Evolutionary conservation across 208 protist species (phyloP).

Genomic region (Naegleria fowleri): DNA sequence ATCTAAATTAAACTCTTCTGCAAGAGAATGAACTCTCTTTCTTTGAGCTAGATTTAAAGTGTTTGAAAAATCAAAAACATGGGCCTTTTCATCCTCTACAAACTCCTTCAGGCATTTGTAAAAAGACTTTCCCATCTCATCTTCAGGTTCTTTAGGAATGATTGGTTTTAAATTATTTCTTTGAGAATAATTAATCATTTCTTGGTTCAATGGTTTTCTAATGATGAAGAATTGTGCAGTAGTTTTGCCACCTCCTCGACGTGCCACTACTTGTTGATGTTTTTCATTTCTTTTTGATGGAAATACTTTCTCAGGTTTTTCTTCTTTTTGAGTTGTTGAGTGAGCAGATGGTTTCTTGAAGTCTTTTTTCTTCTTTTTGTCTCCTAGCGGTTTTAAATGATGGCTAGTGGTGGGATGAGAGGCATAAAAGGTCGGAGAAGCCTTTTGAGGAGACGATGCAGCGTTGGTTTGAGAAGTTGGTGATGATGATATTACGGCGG

Average conservation of each 20-base stretch:
- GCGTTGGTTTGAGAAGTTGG: too few relatives aligned
- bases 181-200: neutral
- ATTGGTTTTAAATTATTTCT: neutral
- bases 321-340: neutral
- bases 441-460: too few relatives aligned
- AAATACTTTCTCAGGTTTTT: neutral
- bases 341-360: neutral
- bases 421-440: neutral
- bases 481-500: neutral
- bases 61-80: slow-evolving; percentile 4
- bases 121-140: neutral
- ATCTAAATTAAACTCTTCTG: slow-evolving; percentile 11
- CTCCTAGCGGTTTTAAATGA: neutral
- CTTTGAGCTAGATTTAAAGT: slow-evolving; percentile 10
- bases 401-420: neutral
- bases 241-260: neutral
- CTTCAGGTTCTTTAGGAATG: neutral
- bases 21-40: slow-evolving; percentile 3
- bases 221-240: neutral
- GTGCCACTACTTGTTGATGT: neutral
- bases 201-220: neutral
- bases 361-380: neutral
- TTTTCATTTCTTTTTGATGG: neutral
- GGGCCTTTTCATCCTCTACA: neutral
- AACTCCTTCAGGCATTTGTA: neutral